phyloP scores from a whole-genome alignment of 2,329 filamentous ascomycete species.

The Calonectria henricotiae region DNA sequence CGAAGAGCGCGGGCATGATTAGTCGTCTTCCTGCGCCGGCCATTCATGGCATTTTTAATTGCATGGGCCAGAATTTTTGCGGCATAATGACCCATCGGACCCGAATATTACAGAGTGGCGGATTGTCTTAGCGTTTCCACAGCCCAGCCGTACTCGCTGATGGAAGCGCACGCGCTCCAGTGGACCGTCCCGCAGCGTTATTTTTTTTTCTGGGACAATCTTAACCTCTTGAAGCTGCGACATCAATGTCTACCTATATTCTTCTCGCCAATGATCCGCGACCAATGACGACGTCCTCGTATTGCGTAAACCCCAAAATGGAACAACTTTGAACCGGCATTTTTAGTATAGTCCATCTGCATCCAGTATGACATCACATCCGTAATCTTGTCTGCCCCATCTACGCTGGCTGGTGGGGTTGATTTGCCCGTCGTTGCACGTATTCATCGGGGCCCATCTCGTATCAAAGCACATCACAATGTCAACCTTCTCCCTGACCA shows the following conservation, averaged over 20 bases:
- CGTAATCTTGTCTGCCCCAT: slow-evolving; percentile 6
- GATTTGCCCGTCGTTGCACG: not conserved
- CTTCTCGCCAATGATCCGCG: not conserved
- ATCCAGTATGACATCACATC: slow-evolving; percentile 22
- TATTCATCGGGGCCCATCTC: slow-evolving; percentile 1
- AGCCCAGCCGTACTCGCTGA: slow-evolving; percentile 11
- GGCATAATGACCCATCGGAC: slow-evolving; percentile 2
- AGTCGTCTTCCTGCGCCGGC: not conserved
- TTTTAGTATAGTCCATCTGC: no score
- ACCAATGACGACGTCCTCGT: not conserved
- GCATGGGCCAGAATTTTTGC: not conserved
- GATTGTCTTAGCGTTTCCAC: slow-evolving; percentile 4
- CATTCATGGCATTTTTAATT: slow-evolving; percentile 9
- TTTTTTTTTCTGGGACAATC: not conserved
- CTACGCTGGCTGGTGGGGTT: slow-evolving; percentile 6
- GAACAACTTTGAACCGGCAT: slow-evolving; percentile 47
- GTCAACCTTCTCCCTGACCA: slow-evolving; percentile 66
- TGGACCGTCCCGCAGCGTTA: slow-evolving; percentile 8
- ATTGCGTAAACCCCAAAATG: slow-evolving; percentile 17
- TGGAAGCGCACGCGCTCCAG: slow-evolving; percentile 6
- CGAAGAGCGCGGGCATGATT: not conserved
- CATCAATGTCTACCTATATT: no score
- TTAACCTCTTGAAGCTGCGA: not conserved
- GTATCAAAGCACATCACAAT: slow-evolving; percentile 18
- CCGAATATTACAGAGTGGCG: slow-evolving; percentile 3